Percentiles rank a stretch among this genome's conserved stretches.
These are phyloP conservation scores for Crotalaria pallida DNA, from an alignment of 306 rosid genomes.

Conservation along the genomic window DNA sequence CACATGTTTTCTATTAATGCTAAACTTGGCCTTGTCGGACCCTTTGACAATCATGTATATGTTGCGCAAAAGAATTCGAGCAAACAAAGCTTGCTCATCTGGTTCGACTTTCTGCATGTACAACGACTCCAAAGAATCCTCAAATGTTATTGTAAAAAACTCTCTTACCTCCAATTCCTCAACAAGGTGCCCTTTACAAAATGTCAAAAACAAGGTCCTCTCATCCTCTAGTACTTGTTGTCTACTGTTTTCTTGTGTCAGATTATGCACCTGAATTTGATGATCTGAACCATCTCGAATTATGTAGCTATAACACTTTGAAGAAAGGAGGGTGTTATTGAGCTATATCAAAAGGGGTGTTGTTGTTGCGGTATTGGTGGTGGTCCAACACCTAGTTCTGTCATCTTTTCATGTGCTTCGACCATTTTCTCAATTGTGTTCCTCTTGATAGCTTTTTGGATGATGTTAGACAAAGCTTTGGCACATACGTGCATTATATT, in stretches of 20 bases:
- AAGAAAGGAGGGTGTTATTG: neutral
- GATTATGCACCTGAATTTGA: neutral
- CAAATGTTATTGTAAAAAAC: conserved; percentile 29
- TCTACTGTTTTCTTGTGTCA: neutral
- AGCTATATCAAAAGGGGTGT: neutral
- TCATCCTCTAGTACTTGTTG: conserved; percentile 21
- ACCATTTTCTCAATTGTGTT: neutral
- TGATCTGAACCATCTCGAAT: neutral
- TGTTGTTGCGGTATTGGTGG: no score
- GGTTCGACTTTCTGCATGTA: conserved; percentile 50
- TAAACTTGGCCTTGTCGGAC: conserved; percentile 39
- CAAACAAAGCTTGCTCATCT: no score
- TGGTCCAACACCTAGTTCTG: neutral
- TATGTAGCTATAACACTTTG: neutral
- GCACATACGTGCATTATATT: conserved; percentile 29
- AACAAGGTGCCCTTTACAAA: conserved; percentile 61
- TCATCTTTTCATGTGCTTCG: conserved; percentile 4
- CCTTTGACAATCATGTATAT: conserved; percentile 39
- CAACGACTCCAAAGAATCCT: conserved; percentile 56
- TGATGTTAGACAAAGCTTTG: conserved; percentile 45
- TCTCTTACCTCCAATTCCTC: conserved; percentile 56
- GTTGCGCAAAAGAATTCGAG: conserved; percentile 23
- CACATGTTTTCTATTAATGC: conserved; percentile 68
- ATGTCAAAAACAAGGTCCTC: conserved; percentile 70
- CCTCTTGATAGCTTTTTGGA: conserved; percentile 16